Evolutionary conservation across 805 yeast genomes (phyloP).

Genomic region (Myxozyma monticola): DNA sequence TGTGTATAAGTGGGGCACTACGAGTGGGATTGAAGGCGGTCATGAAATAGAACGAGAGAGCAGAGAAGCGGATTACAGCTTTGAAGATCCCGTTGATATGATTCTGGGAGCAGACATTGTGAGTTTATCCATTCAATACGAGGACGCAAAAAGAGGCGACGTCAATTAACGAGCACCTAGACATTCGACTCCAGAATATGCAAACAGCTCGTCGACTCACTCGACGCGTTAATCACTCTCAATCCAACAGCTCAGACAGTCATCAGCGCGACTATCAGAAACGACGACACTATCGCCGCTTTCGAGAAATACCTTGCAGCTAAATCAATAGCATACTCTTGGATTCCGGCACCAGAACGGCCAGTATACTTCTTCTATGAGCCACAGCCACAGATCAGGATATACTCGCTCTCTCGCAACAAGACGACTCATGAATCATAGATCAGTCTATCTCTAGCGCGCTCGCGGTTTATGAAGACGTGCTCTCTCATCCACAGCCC

Average conservation of each 20-base stretch:
- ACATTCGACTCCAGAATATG: slow-evolving; percentile 72
- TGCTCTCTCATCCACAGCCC: too few relatives aligned
- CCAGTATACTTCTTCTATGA: slow-evolving; percentile 19
- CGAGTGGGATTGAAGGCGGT: slow-evolving; percentile 37
- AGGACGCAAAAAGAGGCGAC: too few relatives aligned
- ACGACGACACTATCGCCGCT: slow-evolving; percentile 48
- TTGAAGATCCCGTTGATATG: slow-evolving; percentile 42
- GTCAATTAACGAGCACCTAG: slow-evolving; percentile 1
- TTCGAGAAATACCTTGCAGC: slow-evolving; percentile 45
- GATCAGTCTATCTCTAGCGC: too few relatives aligned
- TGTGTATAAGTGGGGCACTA: slow-evolving; percentile 48
- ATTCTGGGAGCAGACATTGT: slow-evolving; percentile 79
- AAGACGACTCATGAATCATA: too few relatives aligned
- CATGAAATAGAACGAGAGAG: slow-evolving; percentile 30
- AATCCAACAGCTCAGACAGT: slow-evolving; percentile 35
- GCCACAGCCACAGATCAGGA: slow-evolving; percentile 7
- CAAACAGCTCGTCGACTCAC: slow-evolving; percentile 47
- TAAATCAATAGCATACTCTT: slow-evolving; percentile 23
- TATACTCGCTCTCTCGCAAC: slow-evolving; percentile 10
- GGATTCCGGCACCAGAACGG: slow-evolving; percentile 4
- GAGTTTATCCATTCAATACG: slow-evolving; percentile 9
- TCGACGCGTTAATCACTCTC: slow-evolving; percentile 30
- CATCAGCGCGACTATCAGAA: slow-evolving; percentile 78
- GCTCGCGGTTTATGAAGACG: too few relatives aligned
- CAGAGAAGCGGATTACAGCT: slow-evolving; percentile 13